These are phyloP conservation scores for Terana coerulea DNA, from an alignment of 768 basidiomycete genomes.

Conservation along the genomic window DNA sequence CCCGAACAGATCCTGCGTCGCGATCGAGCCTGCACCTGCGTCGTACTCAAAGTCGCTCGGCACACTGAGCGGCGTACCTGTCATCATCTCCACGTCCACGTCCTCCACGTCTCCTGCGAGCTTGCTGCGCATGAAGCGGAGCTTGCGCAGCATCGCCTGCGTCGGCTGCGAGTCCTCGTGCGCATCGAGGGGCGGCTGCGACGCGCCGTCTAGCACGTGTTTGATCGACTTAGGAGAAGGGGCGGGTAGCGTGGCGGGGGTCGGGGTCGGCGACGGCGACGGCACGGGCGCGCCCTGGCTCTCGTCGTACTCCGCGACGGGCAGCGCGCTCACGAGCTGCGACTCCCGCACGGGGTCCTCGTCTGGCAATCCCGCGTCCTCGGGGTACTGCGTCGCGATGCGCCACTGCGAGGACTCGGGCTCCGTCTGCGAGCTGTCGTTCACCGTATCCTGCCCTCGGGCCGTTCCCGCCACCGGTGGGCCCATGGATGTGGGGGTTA, in stretches of 20 bases:
- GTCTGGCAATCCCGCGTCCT: neutral
- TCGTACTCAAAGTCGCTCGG: conserved; percentile 1
- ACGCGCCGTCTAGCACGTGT: neutral
- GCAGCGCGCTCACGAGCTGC: neutral
- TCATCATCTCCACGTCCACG: neutral
- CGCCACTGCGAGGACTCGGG: conserved; percentile 8
- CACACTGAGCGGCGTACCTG: neutral
- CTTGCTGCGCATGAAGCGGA: neutral
- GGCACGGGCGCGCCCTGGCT: neutral
- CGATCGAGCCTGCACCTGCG: neutral
- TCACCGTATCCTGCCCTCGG: neutral
- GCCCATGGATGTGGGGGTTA: too few species aligned
- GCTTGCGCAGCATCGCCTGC: neutral
- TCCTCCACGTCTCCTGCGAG: neutral
- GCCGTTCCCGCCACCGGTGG: too few species aligned
- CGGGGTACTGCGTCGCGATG: neutral
- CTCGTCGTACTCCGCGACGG: conserved; percentile 4
- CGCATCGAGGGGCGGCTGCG: neutral
- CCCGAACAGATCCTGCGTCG: neutral
- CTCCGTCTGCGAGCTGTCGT: conserved; percentile 4
- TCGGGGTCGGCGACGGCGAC: neutral
- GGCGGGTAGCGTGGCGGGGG: neutral
- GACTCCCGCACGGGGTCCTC: neutral
- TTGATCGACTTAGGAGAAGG: neutral
- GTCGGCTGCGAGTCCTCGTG: neutral